Evolutionary conservation across 192 early-diverging fungal genomes (phyloP).

Genomic region (Coemansia sp.): DNA sequence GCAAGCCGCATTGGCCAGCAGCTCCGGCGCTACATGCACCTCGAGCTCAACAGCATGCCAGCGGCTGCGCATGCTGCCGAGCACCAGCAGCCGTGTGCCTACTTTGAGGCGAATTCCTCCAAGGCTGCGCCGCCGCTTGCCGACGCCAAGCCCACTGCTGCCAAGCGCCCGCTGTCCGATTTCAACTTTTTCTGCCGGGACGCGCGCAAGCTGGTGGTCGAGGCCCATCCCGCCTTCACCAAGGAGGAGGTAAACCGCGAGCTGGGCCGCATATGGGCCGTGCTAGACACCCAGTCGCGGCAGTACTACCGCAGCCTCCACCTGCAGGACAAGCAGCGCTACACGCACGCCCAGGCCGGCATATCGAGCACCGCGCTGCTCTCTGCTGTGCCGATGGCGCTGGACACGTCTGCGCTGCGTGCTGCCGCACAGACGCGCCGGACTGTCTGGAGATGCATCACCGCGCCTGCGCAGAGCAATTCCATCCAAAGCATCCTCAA

Average conservation of each 20-base stretch:
- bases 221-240: conserved; percentile 37
- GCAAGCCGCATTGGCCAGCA: conserved; percentile 14
- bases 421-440: conserved; percentile 6
- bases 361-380: not conserved
- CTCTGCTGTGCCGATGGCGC: not conserved
- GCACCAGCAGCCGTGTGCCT: not conserved
- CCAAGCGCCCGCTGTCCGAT: conserved; percentile 43
- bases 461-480: conserved; percentile 14
- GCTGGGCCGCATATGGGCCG: conserved; percentile 43
- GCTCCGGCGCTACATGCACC: conserved; percentile 22
- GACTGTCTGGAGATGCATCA: conserved; percentile 19
- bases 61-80: not conserved
- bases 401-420: not conserved
- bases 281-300: conserved; percentile 26
- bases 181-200: conserved; percentile 52
- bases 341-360: conserved; percentile 11
- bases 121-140: not conserved
- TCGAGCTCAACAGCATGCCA: not conserved
- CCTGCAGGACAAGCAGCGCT: conserved; percentile 36
- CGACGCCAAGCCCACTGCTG: conserved; percentile 1
- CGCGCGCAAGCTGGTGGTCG: conserved; percentile 43
- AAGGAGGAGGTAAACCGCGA: conserved; percentile 50
- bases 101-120: not conserved
- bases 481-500: conserved; percentile 33
- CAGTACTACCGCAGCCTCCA: conserved; percentile 43